Conservation (phyloP, 208 protist genomes). For the Phytomonas francai region DNA sequence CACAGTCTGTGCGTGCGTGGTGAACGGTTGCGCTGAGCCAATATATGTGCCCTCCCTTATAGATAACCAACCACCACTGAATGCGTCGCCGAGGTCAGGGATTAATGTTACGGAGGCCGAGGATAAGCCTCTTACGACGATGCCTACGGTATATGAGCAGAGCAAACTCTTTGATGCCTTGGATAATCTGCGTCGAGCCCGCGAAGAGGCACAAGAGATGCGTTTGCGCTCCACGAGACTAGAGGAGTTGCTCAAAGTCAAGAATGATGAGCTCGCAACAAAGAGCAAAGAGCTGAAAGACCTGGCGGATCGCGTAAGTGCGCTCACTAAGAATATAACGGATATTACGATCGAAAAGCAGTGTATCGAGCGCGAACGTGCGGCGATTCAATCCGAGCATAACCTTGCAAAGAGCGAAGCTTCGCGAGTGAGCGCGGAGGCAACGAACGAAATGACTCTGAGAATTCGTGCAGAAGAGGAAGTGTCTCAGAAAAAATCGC, state of each 20-base stretch:
- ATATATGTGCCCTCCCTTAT: slow-evolving; percentile 18
- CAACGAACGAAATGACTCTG: slow-evolving; percentile 29
- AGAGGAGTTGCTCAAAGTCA: slow-evolving; percentile 27
- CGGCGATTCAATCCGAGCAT: slow-evolving; percentile 33
- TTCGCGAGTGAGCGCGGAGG: slow-evolving; percentile 30
- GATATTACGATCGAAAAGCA: slow-evolving; percentile 31
- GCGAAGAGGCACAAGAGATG: slow-evolving; percentile 69
- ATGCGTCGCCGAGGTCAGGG: slow-evolving; percentile 13
- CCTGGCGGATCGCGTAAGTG: slow-evolving; percentile 35
- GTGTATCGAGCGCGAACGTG: slow-evolving; percentile 28
- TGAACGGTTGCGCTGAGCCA: slow-evolving; percentile 29
- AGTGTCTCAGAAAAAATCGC: slow-evolving; percentile 30
- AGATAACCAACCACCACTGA: slow-evolving; percentile 20
- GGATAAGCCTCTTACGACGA: not conserved
- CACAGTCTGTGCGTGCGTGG: slow-evolving; percentile 30
- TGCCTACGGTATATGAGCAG: slow-evolving; percentile 16
- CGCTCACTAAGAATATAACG: slow-evolving; percentile 36
- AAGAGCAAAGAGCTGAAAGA: slow-evolving; percentile 26
- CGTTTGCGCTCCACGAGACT: slow-evolving; percentile 31
- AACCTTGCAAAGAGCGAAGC: slow-evolving; percentile 28
- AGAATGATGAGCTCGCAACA: slow-evolving; percentile 34
- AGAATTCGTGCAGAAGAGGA: slow-evolving; percentile 37
- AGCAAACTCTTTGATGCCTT: slow-evolving; percentile 11
- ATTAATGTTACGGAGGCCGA: not conserved
- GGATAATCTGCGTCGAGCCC: slow-evolving; percentile 32